A percentile compares a stretch with the other conserved stretches of the same genome.
Evolutionary conservation across 106 monocot species (phyloP).

Genomic region (Allium fistulosum): DNA sequence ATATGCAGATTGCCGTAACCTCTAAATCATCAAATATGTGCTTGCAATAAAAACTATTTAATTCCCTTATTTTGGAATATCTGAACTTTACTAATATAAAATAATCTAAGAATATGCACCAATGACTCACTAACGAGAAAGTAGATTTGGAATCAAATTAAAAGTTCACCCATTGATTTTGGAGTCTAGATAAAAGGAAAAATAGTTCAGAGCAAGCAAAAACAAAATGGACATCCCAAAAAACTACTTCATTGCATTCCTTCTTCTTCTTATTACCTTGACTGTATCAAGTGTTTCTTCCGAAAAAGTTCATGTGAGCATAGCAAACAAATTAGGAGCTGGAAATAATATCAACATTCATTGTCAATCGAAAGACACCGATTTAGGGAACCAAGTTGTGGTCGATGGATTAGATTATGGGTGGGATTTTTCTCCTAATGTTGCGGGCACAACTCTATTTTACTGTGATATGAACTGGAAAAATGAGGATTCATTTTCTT

Average conservation of each 20-base stretch:
- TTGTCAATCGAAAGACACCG: constrained; percentile 8
- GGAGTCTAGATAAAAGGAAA: neutral
- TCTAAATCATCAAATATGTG: neutral
- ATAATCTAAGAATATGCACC: constrained; percentile 1
- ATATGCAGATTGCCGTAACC: neutral
- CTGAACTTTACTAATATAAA: neutral
- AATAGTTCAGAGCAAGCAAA: neutral
- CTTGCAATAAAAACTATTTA: neutral
- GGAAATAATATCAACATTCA: constrained; percentile 6
- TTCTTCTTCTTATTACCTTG: neutral
- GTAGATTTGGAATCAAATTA: neutral
- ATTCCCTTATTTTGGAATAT: neutral
- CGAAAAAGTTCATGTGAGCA: constrained; percentile 10
- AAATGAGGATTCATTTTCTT: neutral
- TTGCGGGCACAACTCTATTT: constrained; percentile 5
- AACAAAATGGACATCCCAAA: neutral
- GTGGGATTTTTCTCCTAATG: constrained; percentile 6
- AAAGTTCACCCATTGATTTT: neutral
- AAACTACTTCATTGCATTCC: neutral
- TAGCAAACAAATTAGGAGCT: constrained; percentile 1
- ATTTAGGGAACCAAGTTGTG: constrained; percentile 3
- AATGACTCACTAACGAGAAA: neutral
- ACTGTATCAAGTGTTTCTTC: neutral
- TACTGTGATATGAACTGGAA: constrained; percentile 5
- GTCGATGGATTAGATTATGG: constrained; percentile 5